Evolutionary conservation across 805 yeast species (phyloP), one percentile per base, ranked within the genome.

Genomic region (Starmera caribaea): DNA sequence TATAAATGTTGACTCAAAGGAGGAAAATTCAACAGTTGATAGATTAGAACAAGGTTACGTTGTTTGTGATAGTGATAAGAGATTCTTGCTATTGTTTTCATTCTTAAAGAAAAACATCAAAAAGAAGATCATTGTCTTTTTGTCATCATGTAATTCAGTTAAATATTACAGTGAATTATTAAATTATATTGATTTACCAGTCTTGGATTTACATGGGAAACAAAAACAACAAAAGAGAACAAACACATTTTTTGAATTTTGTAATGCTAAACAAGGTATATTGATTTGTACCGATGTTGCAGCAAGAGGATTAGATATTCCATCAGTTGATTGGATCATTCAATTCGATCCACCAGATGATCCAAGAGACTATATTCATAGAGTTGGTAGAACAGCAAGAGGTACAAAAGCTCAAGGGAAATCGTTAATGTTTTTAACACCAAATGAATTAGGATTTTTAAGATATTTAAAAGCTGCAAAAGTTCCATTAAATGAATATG

Each of bases 341-440:
- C 98, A 92, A 69, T 92, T 87, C 57, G 99, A 92, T 62, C 98
- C 98, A 41, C 98, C 98, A 61, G 98, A 92, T 81, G 98, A 92
- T 66, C 98, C 98, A 64, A 80, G 97, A 67, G 97, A 92, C 65
- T 92, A 92, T 62, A 92, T 92, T 51, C 99, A 92, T 68, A 79
- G 99, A 64, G 98, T 92, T 30, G 99, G 99, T 49, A 81, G 99
- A 71, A 92, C 99, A 24, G 99, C 98, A 30, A 81, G 98, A 70
- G 95, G 95, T 48, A 76, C 82, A 11, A 58, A 74, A 37, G 97
- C 96, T 41, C 81, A 80, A 58, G 99, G 99, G 54, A 85, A 81
- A 63, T 86, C 96, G 9, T 69, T 92, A 45, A 89, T 92, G 97
- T 92, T 92, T 62, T 71, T 92, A 59, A 81, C 90, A 8, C 98